Evolutionary conservation across 371 early-diverging fungal species (phyloP), one percentile per base, ranked within the genome.

Genomic region (Zychaea mexicana): DNA sequence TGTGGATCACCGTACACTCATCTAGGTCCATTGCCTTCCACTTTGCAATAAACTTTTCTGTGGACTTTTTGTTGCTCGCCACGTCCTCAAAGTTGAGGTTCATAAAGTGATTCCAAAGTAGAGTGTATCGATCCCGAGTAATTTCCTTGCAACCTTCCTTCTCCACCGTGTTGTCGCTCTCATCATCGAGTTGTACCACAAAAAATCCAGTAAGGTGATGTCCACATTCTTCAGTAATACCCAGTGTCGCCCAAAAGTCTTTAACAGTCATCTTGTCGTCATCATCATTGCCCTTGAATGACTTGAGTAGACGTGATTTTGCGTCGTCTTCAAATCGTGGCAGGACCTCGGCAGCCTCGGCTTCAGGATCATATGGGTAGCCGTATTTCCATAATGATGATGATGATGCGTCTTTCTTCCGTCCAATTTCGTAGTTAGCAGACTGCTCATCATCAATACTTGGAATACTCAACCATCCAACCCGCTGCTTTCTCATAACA

Each of bases 271-370:
- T 81, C 0, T 78, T 70, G 3, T 64, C 61, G 2, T 69, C 65
- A 24, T 70, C 65, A 24, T 61, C 58, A 5, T 39, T 52, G 15
- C 38, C 65, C 12, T 24, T 32, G 6, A 55, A 57, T 17, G 42
- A 17, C 26, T 68, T 69, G 22, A 79, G 61, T 22, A 90, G 73
- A 10, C 94, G 87, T 5, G 89, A 77, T 45, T 90, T 91, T 2
- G 92, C 85, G 65, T 95, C 95, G 66, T 95, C 96, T 0, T 90
- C 89, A 66, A 94, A 94, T 59, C 77, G 83, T 32, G 93, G 89
- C 27, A 95, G 83, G 6, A 85, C 85, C 60, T 76, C 64, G 30
- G 66, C 52, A 39, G 86, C 79, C 28, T 73, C 60, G 10, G 77
- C 78, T 28, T 75, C 60, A 19, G 73, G 58, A 24, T 72, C 30